Conservation (phyloP, 768 basidiomycete genomes). For the Boletus huronensis region DNA sequence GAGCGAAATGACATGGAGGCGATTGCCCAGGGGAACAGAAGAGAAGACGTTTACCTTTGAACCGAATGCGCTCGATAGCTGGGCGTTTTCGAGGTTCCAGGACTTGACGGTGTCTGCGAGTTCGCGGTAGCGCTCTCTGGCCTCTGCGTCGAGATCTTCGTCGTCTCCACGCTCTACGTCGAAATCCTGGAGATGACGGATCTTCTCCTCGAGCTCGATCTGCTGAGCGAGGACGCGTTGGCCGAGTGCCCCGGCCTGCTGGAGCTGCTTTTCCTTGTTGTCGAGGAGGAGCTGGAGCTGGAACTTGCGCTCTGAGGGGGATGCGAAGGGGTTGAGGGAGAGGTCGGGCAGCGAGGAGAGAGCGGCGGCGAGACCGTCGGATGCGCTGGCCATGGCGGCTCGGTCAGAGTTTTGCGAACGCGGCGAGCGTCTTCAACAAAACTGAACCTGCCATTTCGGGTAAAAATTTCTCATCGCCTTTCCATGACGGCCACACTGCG, state of each 20-base stretch:
- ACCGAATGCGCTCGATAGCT: constrained; percentile 67
- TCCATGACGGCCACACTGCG: no score
- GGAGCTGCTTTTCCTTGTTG: constrained; percentile 87
- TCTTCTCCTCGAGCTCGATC: constrained; percentile 87
- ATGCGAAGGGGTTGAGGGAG: constrained; percentile 39
- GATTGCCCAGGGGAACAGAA: not conserved
- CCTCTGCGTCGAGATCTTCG: constrained; percentile 60
- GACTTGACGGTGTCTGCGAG: constrained; percentile 67
- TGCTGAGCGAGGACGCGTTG: constrained; percentile 93
- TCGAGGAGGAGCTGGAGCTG: constrained; percentile 73
- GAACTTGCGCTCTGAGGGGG: constrained; percentile 58
- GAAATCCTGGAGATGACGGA: constrained; percentile 73
- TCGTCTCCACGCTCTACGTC: constrained; percentile 63
- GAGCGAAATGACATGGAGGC: constrained; percentile 4
- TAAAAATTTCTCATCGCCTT: no score
- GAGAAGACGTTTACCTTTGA: constrained; percentile 47
- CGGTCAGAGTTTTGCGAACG: constrained; percentile 11
- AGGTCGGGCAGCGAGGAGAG: constrained; percentile 43
- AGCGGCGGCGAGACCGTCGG: constrained; percentile 32
- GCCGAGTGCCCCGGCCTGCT: constrained; percentile 87
- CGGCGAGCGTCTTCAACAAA: constrained; percentile 4
- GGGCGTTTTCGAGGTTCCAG: constrained; percentile 80
- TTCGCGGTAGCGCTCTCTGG: constrained; percentile 72
- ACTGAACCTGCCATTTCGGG: not conserved
- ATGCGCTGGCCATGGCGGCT: constrained; percentile 41